Evolutionary conservation across 495 filamentous ascomycete species (phyloP), one percentile per base, ranked within the genome.

Genomic region (Parachaetomium inaequale): DNA sequence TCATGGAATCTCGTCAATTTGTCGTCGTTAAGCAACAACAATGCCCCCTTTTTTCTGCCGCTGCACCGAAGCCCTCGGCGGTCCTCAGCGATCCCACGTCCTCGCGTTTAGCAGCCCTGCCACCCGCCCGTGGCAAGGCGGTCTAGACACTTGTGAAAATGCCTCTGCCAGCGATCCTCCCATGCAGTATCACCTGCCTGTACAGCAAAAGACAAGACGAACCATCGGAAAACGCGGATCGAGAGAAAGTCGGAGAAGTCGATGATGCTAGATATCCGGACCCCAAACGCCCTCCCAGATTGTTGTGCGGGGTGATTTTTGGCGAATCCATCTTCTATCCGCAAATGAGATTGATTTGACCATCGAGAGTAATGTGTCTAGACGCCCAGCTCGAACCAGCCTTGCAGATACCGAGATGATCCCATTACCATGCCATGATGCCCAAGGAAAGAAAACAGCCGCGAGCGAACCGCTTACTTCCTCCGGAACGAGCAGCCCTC

Each of bases 401-500:
- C 76, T 79, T 79, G 80, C 76, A 80, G 76, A 76, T 77, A 60
- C 75, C 76, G 74, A 80, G 72, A 75, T 72, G 74, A 70, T 63
- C 69, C 70, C 72, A 74, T 67, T 73, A 69, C 66, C 76, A 76
- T 74, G 74, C 74, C 75, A 70, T 77, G 68, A 77, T 73, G 72
- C 75, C 75, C 69, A 79, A 74, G 54, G 64, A 78, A 79, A 78
- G 73, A 76, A 77, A 78, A 72, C 64, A 67, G 64, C 71, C 74
- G 74, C 69, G 62, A 72, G 17, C 65, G 72, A 72, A 65, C 70
- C 70, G 67, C 89, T 84, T 96, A 98, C 92, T 98, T 98, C 80
- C 91, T 88, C 83, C 94, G 87, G 89, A 97, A 98, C 74, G 93
- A 96, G 87, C 94, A 98, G 68, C 93, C 94, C 86, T 98, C 94